A percentile compares a stretch with the other conserved stretches of the same genome.
phyloP scores from a whole-genome alignment of 2,329 filamentous ascomycete genomes.

The Fusarium tanahbumbuense region DNA sequence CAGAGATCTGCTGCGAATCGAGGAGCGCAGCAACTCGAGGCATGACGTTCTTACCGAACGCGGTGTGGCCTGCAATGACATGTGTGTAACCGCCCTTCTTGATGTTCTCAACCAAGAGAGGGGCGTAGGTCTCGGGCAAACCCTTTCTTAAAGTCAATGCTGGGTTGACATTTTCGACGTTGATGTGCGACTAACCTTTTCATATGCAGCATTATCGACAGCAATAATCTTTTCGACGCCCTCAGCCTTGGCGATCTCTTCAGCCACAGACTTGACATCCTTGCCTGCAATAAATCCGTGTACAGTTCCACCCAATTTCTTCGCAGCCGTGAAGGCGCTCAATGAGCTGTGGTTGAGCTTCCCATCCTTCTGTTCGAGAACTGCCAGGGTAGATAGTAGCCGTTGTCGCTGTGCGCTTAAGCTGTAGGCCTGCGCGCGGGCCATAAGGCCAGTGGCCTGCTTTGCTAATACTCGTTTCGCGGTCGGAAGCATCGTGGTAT shows the following conservation, averaged over 20 bases:
- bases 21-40: slow-evolving; percentile 91
- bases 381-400: slow-evolving; percentile 86
- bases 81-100: slow-evolving; percentile 96
- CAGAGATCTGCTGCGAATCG: slow-evolving; percentile 92
- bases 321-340: slow-evolving; percentile 85
- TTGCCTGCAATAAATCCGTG: slow-evolving; percentile 89
- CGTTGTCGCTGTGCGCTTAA: slow-evolving; percentile 52
- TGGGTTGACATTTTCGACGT: not conserved
- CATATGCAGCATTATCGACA: slow-evolving; percentile 89
- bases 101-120: slow-evolving; percentile 93
- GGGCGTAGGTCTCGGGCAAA: slow-evolving; percentile 93
- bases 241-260: slow-evolving; percentile 87
- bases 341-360: slow-evolving; percentile 85
- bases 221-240: slow-evolving; percentile 92
- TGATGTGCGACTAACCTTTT: slow-evolving; percentile 71
- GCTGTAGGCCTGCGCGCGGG: slow-evolving; percentile 41
- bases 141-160: slow-evolving; percentile 64
- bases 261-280: slow-evolving; percentile 79
- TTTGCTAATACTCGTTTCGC: slow-evolving; percentile 47
- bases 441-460: slow-evolving; percentile 45
- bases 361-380: slow-evolving; percentile 93
- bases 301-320: slow-evolving; percentile 85
- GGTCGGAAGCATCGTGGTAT: slow-evolving; percentile 49
- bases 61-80: slow-evolving; percentile 88
- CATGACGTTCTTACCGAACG: slow-evolving; percentile 95